Evolutionary conservation across 306 rosid species (phyloP).

Genomic region (Dryas drummondii): DNA sequence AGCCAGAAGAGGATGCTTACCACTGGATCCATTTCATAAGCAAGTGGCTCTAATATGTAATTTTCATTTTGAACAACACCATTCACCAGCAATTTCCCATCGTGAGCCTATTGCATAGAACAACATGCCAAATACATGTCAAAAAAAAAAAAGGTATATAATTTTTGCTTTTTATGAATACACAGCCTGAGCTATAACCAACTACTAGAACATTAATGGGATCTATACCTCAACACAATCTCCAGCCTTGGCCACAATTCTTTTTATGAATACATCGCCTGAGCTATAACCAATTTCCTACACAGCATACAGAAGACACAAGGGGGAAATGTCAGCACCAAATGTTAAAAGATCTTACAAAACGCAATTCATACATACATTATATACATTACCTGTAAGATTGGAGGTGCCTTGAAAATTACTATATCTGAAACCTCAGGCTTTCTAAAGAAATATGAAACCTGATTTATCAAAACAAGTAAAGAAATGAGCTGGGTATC

Average conservation of each 20-base stretch:
- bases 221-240: conserved; percentile 71
- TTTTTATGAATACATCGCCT: conserved; percentile 73
- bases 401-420: conserved; percentile 81
- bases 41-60: conserved; percentile 71
- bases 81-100: conserved; percentile 78
- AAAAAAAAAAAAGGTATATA: conserved; percentile 1
- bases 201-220: not conserved
- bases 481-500: not conserved
- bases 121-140: conserved; percentile 2
- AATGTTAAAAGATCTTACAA: conserved; percentile 6
- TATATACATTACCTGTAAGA: conserved; percentile 53
- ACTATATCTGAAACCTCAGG: conserved; percentile 94
- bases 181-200: not conserved
- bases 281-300: conserved; percentile 67
- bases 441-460: conserved; percentile 76
- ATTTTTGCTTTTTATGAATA: not conserved
- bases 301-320: conserved; percentile 23
- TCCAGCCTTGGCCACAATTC: conserved; percentile 94
- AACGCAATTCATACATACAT: not conserved
- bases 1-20: conserved; percentile 32
- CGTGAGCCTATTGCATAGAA: conserved; percentile 50
- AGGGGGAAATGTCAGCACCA: conserved; percentile 18
- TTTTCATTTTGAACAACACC: conserved; percentile 69
- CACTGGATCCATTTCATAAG: conserved; percentile 71
- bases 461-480: conserved; percentile 45